These are phyloP conservation scores for Holtermannia corniformis DNA, from an alignment of 768 basidiomycete genomes.

Conservation along the genomic window DNA sequence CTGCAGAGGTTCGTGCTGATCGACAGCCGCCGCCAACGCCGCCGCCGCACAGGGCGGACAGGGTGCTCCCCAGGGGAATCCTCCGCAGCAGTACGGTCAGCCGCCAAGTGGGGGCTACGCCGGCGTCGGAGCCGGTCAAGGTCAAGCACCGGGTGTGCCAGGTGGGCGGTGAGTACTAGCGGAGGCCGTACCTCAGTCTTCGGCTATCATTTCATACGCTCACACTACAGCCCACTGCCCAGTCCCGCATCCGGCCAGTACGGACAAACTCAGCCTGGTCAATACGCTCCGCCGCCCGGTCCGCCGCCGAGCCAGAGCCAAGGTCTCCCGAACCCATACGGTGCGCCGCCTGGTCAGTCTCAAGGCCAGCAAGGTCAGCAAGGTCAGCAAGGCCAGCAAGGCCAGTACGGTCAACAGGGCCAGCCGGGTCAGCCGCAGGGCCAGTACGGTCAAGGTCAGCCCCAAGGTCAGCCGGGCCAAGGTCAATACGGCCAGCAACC, in stretches of 20 bases:
- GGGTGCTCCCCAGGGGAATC: constrained; percentile 2
- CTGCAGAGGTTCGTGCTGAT: neutral
- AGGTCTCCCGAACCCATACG: constrained; percentile 5
- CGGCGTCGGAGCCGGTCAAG: neutral
- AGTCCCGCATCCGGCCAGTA: neutral
- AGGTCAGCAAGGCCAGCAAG: constrained; percentile 3
- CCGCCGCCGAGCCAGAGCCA: constrained; percentile 12
- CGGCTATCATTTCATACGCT: no score
- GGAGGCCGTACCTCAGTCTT: no score
- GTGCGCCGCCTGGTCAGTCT: constrained; percentile 1
- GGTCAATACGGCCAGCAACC: constrained; percentile 21
- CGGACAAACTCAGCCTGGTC: constrained; percentile 3
- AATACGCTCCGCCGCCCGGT: constrained; percentile 16
- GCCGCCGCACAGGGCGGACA: constrained; percentile 21
- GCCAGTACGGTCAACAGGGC: constrained; percentile 6
- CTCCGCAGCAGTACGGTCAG: constrained; percentile 5
- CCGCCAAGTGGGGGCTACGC: constrained; percentile 1
- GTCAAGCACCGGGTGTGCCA: neutral
- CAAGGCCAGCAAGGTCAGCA: constrained; percentile 4
- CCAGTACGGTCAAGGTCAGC: constrained; percentile 12
- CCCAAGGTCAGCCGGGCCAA: neutral
- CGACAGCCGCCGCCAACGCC: neutral
- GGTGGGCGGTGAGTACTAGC: constrained; percentile 1
- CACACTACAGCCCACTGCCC: neutral
- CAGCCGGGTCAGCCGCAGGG: constrained; percentile 1